These are phyloP conservation scores for Aspergillus clavatus DNA, from an alignment of 2,329 filamentous ascomycete genomes.

Conservation along the genomic window DNA sequence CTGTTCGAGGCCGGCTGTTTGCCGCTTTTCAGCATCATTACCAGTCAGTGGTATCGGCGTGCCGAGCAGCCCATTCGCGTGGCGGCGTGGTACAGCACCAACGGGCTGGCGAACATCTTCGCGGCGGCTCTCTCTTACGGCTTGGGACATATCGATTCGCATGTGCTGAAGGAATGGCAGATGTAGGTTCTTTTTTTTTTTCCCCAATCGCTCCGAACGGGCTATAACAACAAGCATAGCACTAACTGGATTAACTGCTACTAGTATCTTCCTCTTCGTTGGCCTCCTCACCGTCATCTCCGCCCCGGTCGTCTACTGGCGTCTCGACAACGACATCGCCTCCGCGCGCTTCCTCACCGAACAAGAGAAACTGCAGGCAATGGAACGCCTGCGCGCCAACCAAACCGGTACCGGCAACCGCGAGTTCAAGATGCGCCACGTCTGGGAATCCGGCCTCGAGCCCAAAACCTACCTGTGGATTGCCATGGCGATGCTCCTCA, in stretches of 20 bases:
- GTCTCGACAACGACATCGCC: constrained; percentile 54
- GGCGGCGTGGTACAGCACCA: constrained; percentile 63
- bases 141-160: constrained; percentile 50
- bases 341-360: constrained; percentile 48
- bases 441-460: constrained; percentile 41
- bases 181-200: no score
- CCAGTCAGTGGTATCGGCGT: constrained; percentile 44
- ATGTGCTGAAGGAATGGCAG: constrained; percentile 46
- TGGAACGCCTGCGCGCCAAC: constrained; percentile 49
- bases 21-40: constrained; percentile 43
- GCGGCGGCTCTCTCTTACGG: constrained; percentile 55
- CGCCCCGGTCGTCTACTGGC: constrained; percentile 55
- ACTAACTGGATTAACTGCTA: background rate
- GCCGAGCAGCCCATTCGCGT: constrained; percentile 60
- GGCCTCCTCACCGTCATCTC: constrained; percentile 57
- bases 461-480: constrained; percentile 56
- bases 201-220: no score
- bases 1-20: constrained; percentile 51
- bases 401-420: constrained; percentile 45
- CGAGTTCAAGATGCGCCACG: constrained; percentile 45
- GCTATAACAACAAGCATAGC: background rate
- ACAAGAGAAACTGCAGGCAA: constrained; percentile 43
- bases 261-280: constrained; percentile 57
- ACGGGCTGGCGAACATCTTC: constrained; percentile 54
- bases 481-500: constrained; percentile 56